Percentiles rank a stretch among this genome's conserved stretches.
These are phyloP conservation scores for Tirmania nivea DNA, from an alignment of 495 filamentous ascomycete genomes.

Conservation along the genomic window DNA sequence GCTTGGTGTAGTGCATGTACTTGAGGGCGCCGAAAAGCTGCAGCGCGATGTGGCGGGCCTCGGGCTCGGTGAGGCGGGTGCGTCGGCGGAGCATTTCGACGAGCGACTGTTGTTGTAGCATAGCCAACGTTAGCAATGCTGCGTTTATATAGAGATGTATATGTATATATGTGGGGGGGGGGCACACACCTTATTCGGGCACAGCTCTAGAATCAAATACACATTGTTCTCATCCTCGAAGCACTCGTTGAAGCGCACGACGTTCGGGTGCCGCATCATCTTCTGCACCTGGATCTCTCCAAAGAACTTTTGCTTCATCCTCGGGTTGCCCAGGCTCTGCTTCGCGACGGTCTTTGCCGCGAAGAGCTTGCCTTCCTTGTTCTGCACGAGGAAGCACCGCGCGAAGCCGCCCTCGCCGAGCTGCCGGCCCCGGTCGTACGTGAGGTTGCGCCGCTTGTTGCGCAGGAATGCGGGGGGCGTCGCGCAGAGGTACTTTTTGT, in stretches of 20 bases:
- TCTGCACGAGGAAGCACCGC: conserved; percentile 46
- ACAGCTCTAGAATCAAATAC: conserved; percentile 85
- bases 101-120: too few relatives aligned
- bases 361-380: conserved; percentile 39
- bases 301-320: conserved; percentile 88
- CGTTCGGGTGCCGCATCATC: conserved; percentile 83
- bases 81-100: conserved; percentile 93
- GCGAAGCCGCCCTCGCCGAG: conserved; percentile 92
- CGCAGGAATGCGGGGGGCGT: conserved; percentile 53
- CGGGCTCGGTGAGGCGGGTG: conserved; percentile 67
- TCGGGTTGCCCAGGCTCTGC: conserved; percentile 53
- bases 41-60: conserved; percentile 75
- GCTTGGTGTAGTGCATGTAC: conserved; percentile 69
- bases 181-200: conserved; percentile 44
- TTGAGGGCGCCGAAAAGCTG: conserved; percentile 92
- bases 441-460: conserved; percentile 38
- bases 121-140: neutral
- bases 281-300: conserved; percentile 96
- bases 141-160: neutral
- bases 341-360: conserved; percentile 26
- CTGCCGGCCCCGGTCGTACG: conserved; percentile 62
- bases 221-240: conserved; percentile 77
- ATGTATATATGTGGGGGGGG: too few relatives aligned
- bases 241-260: conserved; percentile 83
- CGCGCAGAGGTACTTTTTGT: conserved; percentile 53